Evolutionary conservation across 2,329 filamentous ascomycete species (phyloP).

Genomic region (Nothophoma quercina): DNA sequence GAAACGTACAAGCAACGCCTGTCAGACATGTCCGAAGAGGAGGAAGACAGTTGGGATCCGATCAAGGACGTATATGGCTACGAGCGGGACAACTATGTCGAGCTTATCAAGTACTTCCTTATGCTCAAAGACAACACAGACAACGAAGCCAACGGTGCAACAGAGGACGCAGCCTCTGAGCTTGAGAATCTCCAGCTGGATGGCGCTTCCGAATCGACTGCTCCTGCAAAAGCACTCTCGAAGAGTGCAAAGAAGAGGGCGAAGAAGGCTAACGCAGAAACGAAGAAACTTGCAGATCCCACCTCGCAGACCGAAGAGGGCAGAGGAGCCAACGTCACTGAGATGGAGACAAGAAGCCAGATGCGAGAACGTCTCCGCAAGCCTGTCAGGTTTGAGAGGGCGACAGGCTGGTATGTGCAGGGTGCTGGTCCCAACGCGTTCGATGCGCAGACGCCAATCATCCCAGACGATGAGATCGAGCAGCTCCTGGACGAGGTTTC

Average conservation of each 20-base stretch:
- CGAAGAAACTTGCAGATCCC: conserved; percentile 27
- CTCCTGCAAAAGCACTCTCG: conserved; percentile 25
- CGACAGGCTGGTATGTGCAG: conserved; percentile 44
- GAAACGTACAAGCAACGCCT: conserved; percentile 53
- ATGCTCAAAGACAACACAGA: conserved; percentile 51
- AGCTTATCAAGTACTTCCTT: conserved; percentile 56
- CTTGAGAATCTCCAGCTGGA: background rate
- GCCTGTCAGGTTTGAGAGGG: conserved; percentile 49
- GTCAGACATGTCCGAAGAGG: conserved; percentile 48
- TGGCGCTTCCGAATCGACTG: background rate
- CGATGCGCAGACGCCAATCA: conserved; percentile 46
- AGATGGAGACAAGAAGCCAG: conserved; percentile 54
- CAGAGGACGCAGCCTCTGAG: conserved; percentile 2
- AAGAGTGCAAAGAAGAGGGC: conserved; percentile 46
- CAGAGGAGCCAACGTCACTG: conserved; percentile 46
- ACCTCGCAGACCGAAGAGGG: conserved; percentile 24
- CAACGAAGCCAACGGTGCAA: background rate
- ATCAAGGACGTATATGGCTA: conserved; percentile 58
- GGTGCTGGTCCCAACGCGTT: conserved; percentile 43
- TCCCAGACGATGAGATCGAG: conserved; percentile 55
- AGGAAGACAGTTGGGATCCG: conserved; percentile 56
- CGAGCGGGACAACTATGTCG: conserved; percentile 54
- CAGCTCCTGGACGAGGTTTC: conserved; percentile 54
- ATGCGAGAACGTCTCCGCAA: conserved; percentile 52
- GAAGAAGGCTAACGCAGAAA: conserved; percentile 37